A percentile compares a stretch with the other conserved stretches of the same genome.
These are phyloP conservation scores for Hippophae gyantsensis DNA, from an alignment of 306 rosid species.

Conservation along the genomic window DNA sequence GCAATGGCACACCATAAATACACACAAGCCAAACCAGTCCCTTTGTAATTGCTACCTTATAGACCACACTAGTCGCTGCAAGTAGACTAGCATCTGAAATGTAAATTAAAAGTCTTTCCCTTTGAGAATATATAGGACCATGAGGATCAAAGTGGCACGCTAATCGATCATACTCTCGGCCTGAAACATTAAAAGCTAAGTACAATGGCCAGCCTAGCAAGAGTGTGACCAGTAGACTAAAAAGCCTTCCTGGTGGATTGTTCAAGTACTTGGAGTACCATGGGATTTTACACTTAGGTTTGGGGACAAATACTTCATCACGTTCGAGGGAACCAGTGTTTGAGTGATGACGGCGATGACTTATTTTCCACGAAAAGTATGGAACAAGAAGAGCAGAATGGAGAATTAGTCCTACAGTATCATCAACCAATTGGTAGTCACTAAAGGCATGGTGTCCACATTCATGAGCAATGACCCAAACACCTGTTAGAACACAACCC, in stretches of 20 bases:
- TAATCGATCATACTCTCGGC: slow-evolving; percentile 40
- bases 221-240: slow-evolving; percentile 31
- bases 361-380: slow-evolving; percentile 66
- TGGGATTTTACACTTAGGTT: slow-evolving; percentile 28
- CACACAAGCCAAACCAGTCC: slow-evolving; percentile 40
- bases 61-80: slow-evolving; percentile 21
- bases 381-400: slow-evolving; percentile 54
- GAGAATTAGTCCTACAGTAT: slow-evolving; percentile 45
- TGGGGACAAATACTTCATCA: slow-evolving; percentile 72
- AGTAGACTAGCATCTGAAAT: slow-evolving; percentile 39
- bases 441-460: slow-evolving; percentile 86
- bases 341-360: slow-evolving; percentile 72
- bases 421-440: slow-evolving; percentile 50
- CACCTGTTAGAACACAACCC: slow-evolving; percentile 53
- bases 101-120: slow-evolving; percentile 36
- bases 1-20: slow-evolving; percentile 46
- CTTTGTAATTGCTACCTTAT: slow-evolving; percentile 21
- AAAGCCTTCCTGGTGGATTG: slow-evolving; percentile 43
- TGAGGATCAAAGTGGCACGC: slow-evolving; percentile 60
- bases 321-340: slow-evolving; percentile 60
- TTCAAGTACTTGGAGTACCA: slow-evolving; percentile 43
- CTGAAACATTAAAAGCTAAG: slow-evolving; percentile 52
- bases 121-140: slow-evolving; percentile 45
- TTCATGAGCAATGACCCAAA: slow-evolving; percentile 80
- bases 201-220: slow-evolving; percentile 71